Evolutionary conservation across 345 rosid species (phyloP), one percentile per base, ranked within the genome.

Genomic region (Pugionium cornutum): DNA sequence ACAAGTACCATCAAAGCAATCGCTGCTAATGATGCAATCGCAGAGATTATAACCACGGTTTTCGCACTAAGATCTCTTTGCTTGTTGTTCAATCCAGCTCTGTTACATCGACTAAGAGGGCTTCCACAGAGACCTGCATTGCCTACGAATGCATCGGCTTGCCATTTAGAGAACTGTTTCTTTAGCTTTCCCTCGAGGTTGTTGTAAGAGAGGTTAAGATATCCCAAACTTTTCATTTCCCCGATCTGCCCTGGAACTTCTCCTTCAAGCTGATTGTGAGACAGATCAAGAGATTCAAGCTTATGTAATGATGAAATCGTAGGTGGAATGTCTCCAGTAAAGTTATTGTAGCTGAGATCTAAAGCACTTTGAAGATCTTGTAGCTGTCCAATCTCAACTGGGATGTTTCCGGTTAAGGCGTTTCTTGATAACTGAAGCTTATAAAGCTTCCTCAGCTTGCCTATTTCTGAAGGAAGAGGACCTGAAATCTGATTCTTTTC

Each of bases 201-300:
- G 78, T 94, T 94, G 73, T 62, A 86, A 27, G 99, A 88, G 61
- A 94, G 80, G 60, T 88, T 73, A 10, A 94, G 89, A 78, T 82
- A 85, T 5, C 86, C 95, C 10, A 94, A 79, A 77, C 99, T 88
- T 75, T 79, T 83, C 97, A 88, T 85, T 0, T 74, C 82, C 0
- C 81, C 88, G 0, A 94, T 69, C 52, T 78, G 62, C 3, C 81
- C 62, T 73, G 99, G 99, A 36, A 94, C 69, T 57, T 81, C 84
- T 4, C 97, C 99, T 0, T 39, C 66, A 7, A 94, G 79, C 46
- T 81, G 84, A 69, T 90, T 90, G 58, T 86, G 87, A 36, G 99
- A 94, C 30, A 94, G 81, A 81, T 90, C 83, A 39, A 94, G 99
- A 1, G 72, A 75, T 80, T 86, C 97, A 4, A 90, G 89, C 79